Conservation (phyloP, 2,329 filamentous ascomycete species). For the Geosmithia putterillii region DNA sequence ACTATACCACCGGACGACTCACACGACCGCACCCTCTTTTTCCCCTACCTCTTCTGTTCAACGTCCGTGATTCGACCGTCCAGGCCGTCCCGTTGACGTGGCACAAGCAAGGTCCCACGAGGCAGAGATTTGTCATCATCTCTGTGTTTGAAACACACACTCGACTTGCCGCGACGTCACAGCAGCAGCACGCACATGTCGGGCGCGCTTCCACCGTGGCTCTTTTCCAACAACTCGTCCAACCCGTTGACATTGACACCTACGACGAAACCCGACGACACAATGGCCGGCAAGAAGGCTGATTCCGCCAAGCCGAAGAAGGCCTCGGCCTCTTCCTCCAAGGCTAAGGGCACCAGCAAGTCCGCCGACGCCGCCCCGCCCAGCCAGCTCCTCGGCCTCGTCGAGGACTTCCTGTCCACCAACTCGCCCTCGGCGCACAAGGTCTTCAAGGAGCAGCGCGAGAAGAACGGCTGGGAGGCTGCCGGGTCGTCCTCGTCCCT, state of each 20-base stretch:
- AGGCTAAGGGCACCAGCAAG: neutral
- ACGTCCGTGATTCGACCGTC: neutral
- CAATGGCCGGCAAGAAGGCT: conserved; percentile 24
- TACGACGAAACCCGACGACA: conserved; percentile 6
- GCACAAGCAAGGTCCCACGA: too few species aligned
- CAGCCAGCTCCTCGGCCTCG: conserved; percentile 50
- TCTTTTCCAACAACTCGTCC: conserved; percentile 27
- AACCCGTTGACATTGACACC: conserved; percentile 7
- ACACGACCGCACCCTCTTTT: neutral
- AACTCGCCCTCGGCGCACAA: conserved; percentile 11
- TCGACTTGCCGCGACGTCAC: too few species aligned
- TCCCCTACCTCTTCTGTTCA: neutral
- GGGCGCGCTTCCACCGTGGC: conserved; percentile 24
- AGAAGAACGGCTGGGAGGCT: conserved; percentile 33
- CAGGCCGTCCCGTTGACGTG: too few species aligned
- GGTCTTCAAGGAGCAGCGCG: conserved; percentile 51
- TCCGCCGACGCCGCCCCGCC: conserved; percentile 24
- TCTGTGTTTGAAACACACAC: too few species aligned
- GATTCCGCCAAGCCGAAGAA: conserved; percentile 10
- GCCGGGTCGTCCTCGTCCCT: conserved; percentile 29
- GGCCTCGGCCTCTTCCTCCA: conserved; percentile 4
- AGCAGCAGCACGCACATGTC: conserved; percentile 24
- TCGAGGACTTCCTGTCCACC: conserved; percentile 51
- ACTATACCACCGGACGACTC: neutral
- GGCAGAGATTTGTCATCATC: neutral